Conservation (phyloP, 495 filamentous ascomycete genomes). For the Evernia prunastri region DNA sequence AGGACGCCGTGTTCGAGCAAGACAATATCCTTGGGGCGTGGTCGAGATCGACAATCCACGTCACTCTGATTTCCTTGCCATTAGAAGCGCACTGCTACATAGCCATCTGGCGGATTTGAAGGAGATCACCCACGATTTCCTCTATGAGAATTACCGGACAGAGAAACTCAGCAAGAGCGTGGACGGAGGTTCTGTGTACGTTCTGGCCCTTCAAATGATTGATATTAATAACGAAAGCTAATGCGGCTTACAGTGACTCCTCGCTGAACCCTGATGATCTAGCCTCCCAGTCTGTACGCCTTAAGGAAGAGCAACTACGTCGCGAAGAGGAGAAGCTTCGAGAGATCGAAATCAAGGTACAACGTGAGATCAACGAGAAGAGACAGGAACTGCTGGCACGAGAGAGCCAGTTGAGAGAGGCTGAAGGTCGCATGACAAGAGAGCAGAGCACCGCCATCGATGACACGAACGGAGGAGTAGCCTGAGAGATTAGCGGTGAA, state of each 20-base stretch:
- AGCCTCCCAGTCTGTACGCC: conserved; percentile 89
- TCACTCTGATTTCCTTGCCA: conserved; percentile 96
- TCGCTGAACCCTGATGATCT: conserved; percentile 98
- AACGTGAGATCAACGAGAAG: conserved; percentile 99
- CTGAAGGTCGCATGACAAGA: conserved; percentile 72
- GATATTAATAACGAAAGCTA: conserved; percentile 26
- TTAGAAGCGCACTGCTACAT: conserved; percentile 92
- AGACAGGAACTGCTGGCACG: conserved; percentile 95
- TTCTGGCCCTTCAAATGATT: conserved; percentile 27
- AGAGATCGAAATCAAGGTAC: conserved; percentile 98
- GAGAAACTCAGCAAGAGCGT: conserved; percentile 99
- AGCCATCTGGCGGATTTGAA: conserved; percentile 96
- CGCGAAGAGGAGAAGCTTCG: conserved; percentile 99
- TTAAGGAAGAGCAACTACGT: conserved; percentile 98
- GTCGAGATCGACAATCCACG: conserved; percentile 99
- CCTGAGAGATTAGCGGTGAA: background rate
- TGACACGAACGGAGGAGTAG: conserved; percentile 43
- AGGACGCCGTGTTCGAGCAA: conserved; percentile 81
- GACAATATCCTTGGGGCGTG: conserved; percentile 98
- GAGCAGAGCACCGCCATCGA: conserved; percentile 51
- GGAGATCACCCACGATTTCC: conserved; percentile 99
- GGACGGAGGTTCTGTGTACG: conserved; percentile 83
- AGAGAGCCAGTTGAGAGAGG: conserved; percentile 96
- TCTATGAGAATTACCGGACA: conserved; percentile 99
- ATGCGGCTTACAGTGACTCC: conserved; percentile 45